phyloP scores from a whole-genome alignment of 139 green algal genomes.

The Edaphochlamys debaryana region DNA sequence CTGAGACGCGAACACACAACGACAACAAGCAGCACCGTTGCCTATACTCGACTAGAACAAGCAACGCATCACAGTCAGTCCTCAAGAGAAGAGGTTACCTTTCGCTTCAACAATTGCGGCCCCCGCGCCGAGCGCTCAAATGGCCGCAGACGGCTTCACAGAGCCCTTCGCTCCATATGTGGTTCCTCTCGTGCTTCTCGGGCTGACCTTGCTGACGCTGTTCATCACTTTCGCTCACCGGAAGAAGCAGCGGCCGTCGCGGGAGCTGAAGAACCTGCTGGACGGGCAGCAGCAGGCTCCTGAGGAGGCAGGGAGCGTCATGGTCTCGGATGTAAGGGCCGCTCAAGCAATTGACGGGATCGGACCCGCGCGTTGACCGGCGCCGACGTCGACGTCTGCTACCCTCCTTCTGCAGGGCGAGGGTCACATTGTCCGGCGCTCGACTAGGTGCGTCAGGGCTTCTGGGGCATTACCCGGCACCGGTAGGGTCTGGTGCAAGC shows the following conservation, averaged over 20 bases:
- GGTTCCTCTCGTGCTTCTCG: background rate
- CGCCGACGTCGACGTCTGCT: background rate
- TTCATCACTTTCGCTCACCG: background rate
- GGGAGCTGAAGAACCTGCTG: background rate
- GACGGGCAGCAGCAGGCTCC: background rate
- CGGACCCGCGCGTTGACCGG: background rate
- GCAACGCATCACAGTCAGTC: no score
- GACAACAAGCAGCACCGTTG: no score
- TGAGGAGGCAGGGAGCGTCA: background rate
- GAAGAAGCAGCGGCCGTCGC: background rate
- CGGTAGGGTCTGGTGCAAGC: background rate
- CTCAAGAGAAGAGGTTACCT: no score
- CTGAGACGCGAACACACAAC: no score
- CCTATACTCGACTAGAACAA: no score
- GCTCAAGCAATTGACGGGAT: background rate
- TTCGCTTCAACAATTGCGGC: no score
- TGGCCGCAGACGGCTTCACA: no score
- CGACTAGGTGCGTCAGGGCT: background rate
- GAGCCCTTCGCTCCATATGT: no score
- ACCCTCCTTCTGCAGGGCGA: background rate
- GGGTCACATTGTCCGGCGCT: constrained; percentile 22
- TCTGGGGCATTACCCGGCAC: background rate
- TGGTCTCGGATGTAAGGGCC: constrained; percentile 4
- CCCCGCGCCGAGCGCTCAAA: no score
- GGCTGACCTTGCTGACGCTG: background rate